Evolutionary conservation across 2,329 filamentous ascomycete species (phyloP), one percentile per base, ranked within the genome.

Genomic region (Exophiala alcalophila): DNA sequence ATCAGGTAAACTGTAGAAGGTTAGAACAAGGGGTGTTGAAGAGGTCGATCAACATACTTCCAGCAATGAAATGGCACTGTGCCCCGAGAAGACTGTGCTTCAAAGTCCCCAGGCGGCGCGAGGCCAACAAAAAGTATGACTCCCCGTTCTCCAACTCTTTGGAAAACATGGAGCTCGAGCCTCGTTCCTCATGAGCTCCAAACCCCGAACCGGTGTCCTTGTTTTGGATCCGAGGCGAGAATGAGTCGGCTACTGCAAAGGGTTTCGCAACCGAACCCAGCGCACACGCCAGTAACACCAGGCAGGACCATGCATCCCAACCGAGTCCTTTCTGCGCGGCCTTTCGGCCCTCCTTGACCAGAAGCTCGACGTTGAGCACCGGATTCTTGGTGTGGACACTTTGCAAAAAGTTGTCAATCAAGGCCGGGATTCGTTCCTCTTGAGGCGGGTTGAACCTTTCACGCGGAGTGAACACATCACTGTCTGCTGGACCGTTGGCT

Each of bases 51-150:
- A 30, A 4, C 9, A 11, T 3, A 68, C 65, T 57, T 48, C 65
- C 65, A 4, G 64, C 63, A 35, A 65, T 60, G 38, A 67, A 67
- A 39, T 63, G 57, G 32, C 65, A 68, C 27, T 70, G 66, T 5
- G 60, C 57, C 4, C 59, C 57, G 5, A 66, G 36, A 14, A 69
- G 50, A 16, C 57, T 53, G 32, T 56, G 50, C 25, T 53, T 47
- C 12, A 63, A 45, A 5, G 54, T 34, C 6, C 62, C 62, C 14
- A 65, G 37, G 3, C 61, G 46, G 19, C 58, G 52, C 14, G 54
- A 57, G n/a, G 61, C 61, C 44, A 62, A 40, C 9, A 43, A 38
- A 34, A 59, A 65, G 44, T 57, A 64, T 4, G 53, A 30, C 32
- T 61, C 57, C 7, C 55, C 61, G 29, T 57, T 42, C 14, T 50